Evolutionary conservation across 306 rosid species (phyloP).

Genomic region (Begonia peltatifolia): DNA sequence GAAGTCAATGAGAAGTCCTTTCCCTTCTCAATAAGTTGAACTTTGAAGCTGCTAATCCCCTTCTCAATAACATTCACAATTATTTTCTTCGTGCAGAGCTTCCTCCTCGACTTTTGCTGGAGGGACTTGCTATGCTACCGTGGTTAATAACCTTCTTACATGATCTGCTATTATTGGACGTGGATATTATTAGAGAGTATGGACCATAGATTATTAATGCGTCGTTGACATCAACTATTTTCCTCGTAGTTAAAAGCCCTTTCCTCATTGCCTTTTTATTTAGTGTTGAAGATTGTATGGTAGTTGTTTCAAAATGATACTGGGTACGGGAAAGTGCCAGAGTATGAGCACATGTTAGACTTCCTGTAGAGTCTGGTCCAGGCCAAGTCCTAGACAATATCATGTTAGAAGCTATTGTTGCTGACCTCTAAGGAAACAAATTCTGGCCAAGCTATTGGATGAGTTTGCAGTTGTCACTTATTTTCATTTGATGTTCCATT

Average conservation of each 20-base stretch:
- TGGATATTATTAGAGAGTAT: constrained; percentile 73
- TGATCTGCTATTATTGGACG: constrained; percentile 82
- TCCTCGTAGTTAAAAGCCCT: constrained; percentile 39
- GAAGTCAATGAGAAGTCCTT: neutral
- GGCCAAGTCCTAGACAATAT: constrained; percentile 42
- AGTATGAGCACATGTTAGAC: constrained; percentile 81
- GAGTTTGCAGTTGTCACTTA: too few relatives aligned
- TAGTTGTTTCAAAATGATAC: constrained; percentile 7
- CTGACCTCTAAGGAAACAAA: too few relatives aligned
- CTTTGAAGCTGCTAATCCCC: constrained; percentile 1
- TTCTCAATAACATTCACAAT: neutral
- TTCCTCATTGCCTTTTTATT: too few relatives aligned
- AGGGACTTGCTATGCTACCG: constrained; percentile 46
- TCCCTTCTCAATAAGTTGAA: too few relatives aligned
- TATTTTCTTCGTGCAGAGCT: constrained; percentile 49
- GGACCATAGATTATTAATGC: constrained; percentile 57
- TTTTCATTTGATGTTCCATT: too few relatives aligned
- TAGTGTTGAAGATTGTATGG: too few relatives aligned
- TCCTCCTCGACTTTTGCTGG: constrained; percentile 82
- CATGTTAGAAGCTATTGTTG: neutral
- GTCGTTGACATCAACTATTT: constrained; percentile 90
- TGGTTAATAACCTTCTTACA: constrained; percentile 1
- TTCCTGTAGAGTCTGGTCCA: constrained; percentile 54
- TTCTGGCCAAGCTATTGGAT: too few relatives aligned
- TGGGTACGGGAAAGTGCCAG: constrained; percentile 97